Conservation (phyloP, 1,284 basidiomycete species). For the Heliocybe sulcata region DNA sequence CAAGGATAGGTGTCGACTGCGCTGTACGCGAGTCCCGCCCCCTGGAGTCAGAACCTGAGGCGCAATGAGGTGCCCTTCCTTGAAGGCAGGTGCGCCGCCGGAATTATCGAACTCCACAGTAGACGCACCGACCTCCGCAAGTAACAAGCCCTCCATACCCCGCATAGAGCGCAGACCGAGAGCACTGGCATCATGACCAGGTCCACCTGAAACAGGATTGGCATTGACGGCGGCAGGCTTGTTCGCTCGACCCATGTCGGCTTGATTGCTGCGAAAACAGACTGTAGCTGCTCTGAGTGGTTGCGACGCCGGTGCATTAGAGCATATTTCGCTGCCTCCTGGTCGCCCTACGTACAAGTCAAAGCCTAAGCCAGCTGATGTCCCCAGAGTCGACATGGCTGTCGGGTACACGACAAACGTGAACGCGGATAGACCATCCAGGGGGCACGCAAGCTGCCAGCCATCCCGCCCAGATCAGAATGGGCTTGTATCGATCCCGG, state of each 20-base stretch:
- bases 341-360: neutral
- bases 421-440: neutral
- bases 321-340: neutral
- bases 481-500: neutral
- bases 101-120: constrained; percentile 34
- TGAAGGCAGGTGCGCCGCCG: constrained; percentile 26
- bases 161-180: constrained; percentile 24
- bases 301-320: neutral
- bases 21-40: constrained; percentile 11
- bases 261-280: neutral
- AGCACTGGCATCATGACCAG: neutral
- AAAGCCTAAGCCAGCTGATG: neutral
- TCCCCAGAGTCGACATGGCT: neutral
- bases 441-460: neutral
- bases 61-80: constrained; percentile 29
- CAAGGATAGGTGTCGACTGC: constrained; percentile 17
- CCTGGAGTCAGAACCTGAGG: constrained; percentile 22
- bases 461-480: neutral
- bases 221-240: neutral
- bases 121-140: constrained; percentile 34
- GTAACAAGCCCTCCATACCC: constrained; percentile 34
- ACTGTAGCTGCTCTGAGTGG: neutral
- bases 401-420: neutral
- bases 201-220: neutral
- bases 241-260: neutral